These are phyloP conservation scores for Cladophialophora chaetospira DNA, from an alignment of 2,329 filamentous ascomycete genomes.

Conservation along the genomic window DNA sequence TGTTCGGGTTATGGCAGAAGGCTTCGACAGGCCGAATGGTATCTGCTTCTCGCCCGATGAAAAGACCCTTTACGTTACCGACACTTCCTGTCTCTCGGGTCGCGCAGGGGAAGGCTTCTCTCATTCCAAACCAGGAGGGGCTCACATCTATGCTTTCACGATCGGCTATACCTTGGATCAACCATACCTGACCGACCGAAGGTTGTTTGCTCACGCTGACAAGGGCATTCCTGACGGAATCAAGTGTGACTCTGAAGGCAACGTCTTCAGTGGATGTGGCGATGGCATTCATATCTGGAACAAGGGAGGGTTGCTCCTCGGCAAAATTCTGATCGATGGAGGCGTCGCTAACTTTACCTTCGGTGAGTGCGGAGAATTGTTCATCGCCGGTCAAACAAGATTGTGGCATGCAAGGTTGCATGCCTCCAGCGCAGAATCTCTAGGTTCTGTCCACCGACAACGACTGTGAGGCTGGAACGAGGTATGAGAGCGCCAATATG, in stretches of 20 bases:
- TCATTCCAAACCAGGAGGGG: no score
- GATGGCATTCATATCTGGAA: conserved; percentile 60
- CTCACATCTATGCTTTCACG: conserved; percentile 44
- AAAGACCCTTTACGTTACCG: conserved; percentile 43
- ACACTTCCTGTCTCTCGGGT: conserved; percentile 37
- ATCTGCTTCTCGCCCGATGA: conserved; percentile 45
- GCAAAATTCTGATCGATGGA: conserved; percentile 58
- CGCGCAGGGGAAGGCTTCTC: no score
- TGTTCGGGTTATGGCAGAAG: conserved; percentile 42
- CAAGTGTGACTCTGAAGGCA: conserved; percentile 55
- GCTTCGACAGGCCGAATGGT: conserved; percentile 45
- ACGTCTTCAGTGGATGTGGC: conserved; percentile 58
- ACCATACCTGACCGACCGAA: conserved; percentile 51
- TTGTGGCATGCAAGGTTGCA: no score
- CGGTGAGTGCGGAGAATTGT: conserved; percentile 30
- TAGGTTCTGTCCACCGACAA: no score
- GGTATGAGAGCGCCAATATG: no score
- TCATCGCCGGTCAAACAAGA: conserved; percentile 8
- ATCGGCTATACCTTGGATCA: conserved; percentile 37
- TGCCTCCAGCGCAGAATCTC: no score
- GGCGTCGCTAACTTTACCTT: conserved; percentile 55
- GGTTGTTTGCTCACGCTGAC: conserved; percentile 56
- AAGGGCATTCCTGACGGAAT: conserved; percentile 51
- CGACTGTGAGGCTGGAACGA: no score
- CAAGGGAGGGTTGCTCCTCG: conserved; percentile 51